These are phyloP conservation scores for Scopulariopsis brevicaulis DNA, from an alignment of 2,329 filamentous ascomycete genomes.

Conservation along the genomic window DNA sequence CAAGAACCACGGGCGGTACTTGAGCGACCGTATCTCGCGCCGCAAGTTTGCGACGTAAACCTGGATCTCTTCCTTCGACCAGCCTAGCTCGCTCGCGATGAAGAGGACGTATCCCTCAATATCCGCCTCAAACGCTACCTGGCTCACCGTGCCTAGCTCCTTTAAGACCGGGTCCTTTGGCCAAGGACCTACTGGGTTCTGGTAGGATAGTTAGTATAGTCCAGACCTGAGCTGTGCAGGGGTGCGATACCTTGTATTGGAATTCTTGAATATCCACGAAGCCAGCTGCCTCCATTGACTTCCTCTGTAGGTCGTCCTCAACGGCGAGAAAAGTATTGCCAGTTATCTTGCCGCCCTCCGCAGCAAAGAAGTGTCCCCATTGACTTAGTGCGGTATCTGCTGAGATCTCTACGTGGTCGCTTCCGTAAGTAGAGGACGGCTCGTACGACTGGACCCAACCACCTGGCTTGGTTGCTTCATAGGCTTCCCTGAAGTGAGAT, in stretches of 20 bases:
- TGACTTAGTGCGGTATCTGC: slow-evolving; percentile 12
- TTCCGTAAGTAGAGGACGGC: slow-evolving; percentile 24
- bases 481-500: no score
- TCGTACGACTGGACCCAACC: no score
- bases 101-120: slow-evolving; percentile 23
- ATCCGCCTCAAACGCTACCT: slow-evolving; percentile 19
- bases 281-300: slow-evolving; percentile 12
- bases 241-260: slow-evolving; percentile 11
- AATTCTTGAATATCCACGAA: slow-evolving; percentile 13
- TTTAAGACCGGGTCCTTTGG: slow-evolving; percentile 31
- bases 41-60: slow-evolving; percentile 21
- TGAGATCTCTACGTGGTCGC: slow-evolving; percentile 18
- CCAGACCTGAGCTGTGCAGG: no score
- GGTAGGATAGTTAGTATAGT: background rate
- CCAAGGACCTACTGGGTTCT: slow-evolving; percentile 29
- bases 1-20: slow-evolving; percentile 24
- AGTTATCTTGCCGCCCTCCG: slow-evolving; percentile 15
- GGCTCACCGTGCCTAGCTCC: slow-evolving; percentile 26
- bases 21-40: slow-evolving; percentile 19
- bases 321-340: slow-evolving; percentile 16
- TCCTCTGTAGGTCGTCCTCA: slow-evolving; percentile 10
- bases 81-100: slow-evolving; percentile 21
- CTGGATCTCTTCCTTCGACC: slow-evolving; percentile 19
- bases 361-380: slow-evolving; percentile 16
- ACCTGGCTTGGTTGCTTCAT: no score